A percentile compares a stretch with the other conserved stretches of the same genome.
phyloP scores from a whole-genome alignment of 768 basidiomycete species.

The Leucocoprinus sp. region DNA sequence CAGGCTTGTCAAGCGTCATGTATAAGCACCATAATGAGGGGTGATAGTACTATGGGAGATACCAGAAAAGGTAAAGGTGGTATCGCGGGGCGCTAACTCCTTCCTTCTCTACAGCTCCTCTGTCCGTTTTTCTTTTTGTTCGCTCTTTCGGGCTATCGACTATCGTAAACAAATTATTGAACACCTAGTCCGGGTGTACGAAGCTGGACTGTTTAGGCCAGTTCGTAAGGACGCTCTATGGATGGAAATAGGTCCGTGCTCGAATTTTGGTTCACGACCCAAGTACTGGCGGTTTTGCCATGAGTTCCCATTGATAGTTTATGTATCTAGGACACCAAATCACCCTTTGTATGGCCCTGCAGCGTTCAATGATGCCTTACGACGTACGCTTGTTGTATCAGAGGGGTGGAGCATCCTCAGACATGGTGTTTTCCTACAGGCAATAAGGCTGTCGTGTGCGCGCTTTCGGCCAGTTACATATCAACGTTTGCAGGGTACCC shows the following conservation, averaged over 20 bases:
- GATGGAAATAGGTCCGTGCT: conserved; percentile 57
- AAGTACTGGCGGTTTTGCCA: no score
- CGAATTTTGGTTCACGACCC: no score
- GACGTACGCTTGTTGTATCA: conserved; percentile 37
- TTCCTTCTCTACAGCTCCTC: conserved; percentile 7
- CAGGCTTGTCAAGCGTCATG: no score
- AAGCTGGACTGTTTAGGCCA: conserved; percentile 59
- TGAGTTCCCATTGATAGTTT: background rate
- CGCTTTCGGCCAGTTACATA: conserved; percentile 84
- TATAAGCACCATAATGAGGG: no score
- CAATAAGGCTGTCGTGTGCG: conserved; percentile 84
- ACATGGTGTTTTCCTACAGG: conserved; percentile 33
- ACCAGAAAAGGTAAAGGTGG: conserved; percentile 14
- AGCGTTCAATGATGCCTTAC: conserved; percentile 56
- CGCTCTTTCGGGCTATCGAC: background rate
- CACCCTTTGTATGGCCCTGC: conserved; percentile 52
- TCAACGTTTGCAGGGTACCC: conserved; percentile 93
- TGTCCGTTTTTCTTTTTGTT: conserved; percentile 12
- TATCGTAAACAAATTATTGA: background rate
- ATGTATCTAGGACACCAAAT: conserved; percentile 38
- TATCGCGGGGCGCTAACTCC: conserved; percentile 2
- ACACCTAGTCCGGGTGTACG: conserved; percentile 55
- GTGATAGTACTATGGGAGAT: background rate
- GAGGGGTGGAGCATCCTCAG: conserved; percentile 2
- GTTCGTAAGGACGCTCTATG: conserved; percentile 64